phyloP scores from a whole-genome alignment of 2,329 filamentous ascomycete genomes.

The Diatrype stigma region DNA sequence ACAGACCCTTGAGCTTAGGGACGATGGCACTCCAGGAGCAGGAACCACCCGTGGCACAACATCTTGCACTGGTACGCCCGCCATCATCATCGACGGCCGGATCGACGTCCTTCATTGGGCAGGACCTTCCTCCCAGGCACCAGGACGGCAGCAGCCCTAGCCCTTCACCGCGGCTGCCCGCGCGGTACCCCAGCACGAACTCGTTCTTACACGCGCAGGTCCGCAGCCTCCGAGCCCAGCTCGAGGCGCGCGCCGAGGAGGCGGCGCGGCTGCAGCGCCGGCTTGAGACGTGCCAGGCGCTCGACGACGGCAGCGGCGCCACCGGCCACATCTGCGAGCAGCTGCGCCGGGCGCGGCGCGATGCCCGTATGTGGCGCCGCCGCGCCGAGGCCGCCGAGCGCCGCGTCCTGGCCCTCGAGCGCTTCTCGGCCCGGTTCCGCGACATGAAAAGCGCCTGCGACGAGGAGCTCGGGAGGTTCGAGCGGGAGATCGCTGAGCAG shows the following conservation, averaged over 20 bases:
- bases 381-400: constrained; percentile 54
- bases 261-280: constrained; percentile 39
- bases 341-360: constrained; percentile 38
- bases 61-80: constrained; percentile 32
- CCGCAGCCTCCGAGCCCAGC: constrained; percentile 42
- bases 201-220: constrained; percentile 45
- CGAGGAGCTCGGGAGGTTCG: too few relatives aligned
- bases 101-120: constrained; percentile 13
- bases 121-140: neutral
- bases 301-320: constrained; percentile 41
- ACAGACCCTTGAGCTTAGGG: constrained; percentile 28
- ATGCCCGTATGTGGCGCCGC: constrained; percentile 47
- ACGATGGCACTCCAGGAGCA: constrained; percentile 34
- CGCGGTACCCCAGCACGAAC: constrained; percentile 24
- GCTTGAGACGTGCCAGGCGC: constrained; percentile 39
- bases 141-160: constrained; percentile 3
- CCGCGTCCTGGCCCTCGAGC: constrained; percentile 44
- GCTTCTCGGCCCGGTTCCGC: constrained; percentile 21
- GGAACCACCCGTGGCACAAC: constrained; percentile 35
- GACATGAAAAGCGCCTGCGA: too few relatives aligned
- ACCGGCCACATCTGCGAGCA: constrained; percentile 45
- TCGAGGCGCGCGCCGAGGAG: constrained; percentile 45
- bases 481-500: too few relatives aligned
- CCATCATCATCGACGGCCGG: constrained; percentile 20
- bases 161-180: neutral